phyloP scores from a whole-genome alignment of 768 basidiomycete genomes.

The Pisolithus albus region DNA sequence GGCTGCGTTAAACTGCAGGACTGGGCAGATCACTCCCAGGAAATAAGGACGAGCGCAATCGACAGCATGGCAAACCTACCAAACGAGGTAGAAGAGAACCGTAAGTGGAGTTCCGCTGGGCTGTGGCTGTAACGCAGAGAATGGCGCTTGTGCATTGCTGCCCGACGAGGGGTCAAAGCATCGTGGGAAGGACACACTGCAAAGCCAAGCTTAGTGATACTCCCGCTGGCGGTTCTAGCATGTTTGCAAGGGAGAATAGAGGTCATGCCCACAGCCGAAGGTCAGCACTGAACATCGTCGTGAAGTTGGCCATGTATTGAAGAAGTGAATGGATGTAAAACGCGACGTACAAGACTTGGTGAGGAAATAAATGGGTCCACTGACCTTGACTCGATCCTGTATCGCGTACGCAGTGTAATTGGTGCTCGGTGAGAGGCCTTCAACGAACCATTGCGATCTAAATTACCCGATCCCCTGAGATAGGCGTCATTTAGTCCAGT shows the following conservation, averaged over 20 bases:
- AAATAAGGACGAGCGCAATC: constrained; percentile 75
- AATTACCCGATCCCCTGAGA: constrained; percentile 35
- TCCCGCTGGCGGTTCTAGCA: constrained; percentile 69
- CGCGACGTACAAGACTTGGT: constrained; percentile 63
- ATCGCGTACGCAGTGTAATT: constrained; percentile 77
- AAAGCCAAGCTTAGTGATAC: constrained; percentile 78
- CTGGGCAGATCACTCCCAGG: constrained; percentile 64
- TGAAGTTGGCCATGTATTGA: constrained; percentile 65
- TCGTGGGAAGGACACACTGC: constrained; percentile 64
- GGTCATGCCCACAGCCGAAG: constrained; percentile 71
- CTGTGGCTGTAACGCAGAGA: constrained; percentile 46
- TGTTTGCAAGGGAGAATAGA: constrained; percentile 70
- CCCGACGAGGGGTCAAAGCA: constrained; percentile 38
- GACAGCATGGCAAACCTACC: constrained; percentile 62
- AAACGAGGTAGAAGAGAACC: constrained; percentile 69
- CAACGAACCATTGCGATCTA: constrained; percentile 63
- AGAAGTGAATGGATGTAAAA: constrained; percentile 35
- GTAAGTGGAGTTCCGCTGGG: constrained; percentile 41
- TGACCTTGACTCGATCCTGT: constrained; percentile 50
- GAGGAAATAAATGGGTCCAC: constrained; percentile 60
- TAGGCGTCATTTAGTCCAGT: too few relatives aligned
- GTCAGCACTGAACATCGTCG: constrained; percentile 61
- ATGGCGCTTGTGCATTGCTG: constrained; percentile 26
- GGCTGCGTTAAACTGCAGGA: constrained; percentile 51
- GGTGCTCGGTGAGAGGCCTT: constrained; percentile 52